Conservation (phyloP, 139 green algal species). For the Trebouxia sp. region DNA sequence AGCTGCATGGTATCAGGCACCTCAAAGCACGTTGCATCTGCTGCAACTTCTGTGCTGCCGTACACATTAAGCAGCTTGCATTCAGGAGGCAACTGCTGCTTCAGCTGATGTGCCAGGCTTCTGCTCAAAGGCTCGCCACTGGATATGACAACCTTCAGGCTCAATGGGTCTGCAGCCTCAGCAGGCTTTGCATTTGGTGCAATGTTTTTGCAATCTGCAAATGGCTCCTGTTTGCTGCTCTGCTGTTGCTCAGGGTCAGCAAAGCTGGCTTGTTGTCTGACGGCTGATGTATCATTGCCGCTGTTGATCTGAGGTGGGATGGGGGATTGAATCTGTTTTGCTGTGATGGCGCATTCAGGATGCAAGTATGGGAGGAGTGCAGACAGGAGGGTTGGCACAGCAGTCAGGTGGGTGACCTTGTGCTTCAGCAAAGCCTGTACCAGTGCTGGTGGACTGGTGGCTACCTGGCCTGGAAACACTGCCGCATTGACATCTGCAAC, state of each 20-base stretch:
- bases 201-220: too few relatives aligned
- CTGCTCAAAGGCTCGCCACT: conserved; percentile 12
- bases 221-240: background rate
- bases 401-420: conserved; percentile 57
- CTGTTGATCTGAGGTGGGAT: background rate
- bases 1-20: background rate
- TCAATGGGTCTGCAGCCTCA: background rate
- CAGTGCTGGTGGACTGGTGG: too few relatives aligned
- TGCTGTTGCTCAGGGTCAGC: background rate
- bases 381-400: conserved; percentile 48
- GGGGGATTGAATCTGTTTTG: background rate
- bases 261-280: background rate
- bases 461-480: too few relatives aligned
- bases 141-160: background rate
- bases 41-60: conserved; percentile 1
- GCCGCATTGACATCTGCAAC: too few relatives aligned
- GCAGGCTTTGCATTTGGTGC: background rate
- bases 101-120: background rate
- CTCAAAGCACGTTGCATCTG: conserved; percentile 25
- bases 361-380: conserved; percentile 32
- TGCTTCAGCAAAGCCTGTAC: conserved; percentile 39
- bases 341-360: background rate
- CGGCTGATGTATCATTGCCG: background rate
- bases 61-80: conserved; percentile 20
- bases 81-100: background rate